These are phyloP conservation scores for Ramalina intermedia DNA, from an alignment of 495 filamentous ascomycete species.

Conservation along the genomic window DNA sequence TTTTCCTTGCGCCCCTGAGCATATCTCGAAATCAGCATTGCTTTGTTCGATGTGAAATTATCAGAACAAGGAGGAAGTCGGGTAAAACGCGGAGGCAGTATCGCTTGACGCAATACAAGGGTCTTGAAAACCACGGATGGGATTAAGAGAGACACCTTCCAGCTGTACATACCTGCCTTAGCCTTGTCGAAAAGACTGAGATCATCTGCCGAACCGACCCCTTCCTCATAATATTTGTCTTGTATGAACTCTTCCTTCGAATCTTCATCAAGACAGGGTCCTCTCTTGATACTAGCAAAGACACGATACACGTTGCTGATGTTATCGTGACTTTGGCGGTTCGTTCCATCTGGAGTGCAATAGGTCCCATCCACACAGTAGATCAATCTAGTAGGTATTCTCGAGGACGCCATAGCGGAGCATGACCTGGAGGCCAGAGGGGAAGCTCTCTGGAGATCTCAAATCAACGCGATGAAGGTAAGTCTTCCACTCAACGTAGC, in stretches of 20 bases:
- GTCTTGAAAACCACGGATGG: neutral
- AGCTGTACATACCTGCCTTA: neutral
- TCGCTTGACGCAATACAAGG: slow-evolving; percentile 11
- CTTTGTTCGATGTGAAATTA: neutral
- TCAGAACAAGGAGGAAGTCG: no score
- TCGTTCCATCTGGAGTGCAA: slow-evolving; percentile 3
- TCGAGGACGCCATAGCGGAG: neutral
- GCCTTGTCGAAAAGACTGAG: neutral
- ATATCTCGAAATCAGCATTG: slow-evolving; percentile 33
- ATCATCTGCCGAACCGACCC: slow-evolving; percentile 1
- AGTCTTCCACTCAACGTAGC: no score
- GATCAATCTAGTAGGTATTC: slow-evolving; percentile 5
- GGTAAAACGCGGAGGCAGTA: slow-evolving; percentile 23
- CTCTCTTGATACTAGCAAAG: neutral
- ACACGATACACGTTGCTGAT: slow-evolving; percentile 5
- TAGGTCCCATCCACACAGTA: slow-evolving; percentile 5
- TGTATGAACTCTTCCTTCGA: neutral
- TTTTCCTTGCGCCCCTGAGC: no score
- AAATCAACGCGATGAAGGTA: neutral
- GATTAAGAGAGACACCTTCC: neutral
- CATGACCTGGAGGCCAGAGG: neutral
- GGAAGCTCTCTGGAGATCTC: neutral
- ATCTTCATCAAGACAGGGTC: neutral
- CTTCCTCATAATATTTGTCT: neutral
- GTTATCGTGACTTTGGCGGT: neutral